Base-by-base conservation (phyloP, 2,329 filamentous ascomycete genomes). In the Coniochaeta ligniaria region DNA sequence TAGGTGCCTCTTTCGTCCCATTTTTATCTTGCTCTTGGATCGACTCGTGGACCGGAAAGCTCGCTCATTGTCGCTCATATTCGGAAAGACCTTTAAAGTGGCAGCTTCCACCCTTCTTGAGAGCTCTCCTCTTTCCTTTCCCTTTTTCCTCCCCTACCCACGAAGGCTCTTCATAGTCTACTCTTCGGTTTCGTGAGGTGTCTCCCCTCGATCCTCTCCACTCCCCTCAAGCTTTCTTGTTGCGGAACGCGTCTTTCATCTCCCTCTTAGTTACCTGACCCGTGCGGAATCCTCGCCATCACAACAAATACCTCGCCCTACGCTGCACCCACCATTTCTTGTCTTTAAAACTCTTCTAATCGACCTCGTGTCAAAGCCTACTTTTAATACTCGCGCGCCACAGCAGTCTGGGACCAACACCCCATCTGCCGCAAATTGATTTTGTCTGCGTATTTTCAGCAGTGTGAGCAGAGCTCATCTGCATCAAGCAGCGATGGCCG, bases 121-220 rank as follows among this genome's bases (percentile, higher is more conserved):
- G 31, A 57, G 58, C 60, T 57, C 60, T 59, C 61, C 64, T 61
- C 59, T 36, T 14, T 62, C 65, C 59, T 66, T 67, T 52, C 20
- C 24, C 69, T 68, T 70, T 69, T 71, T 70, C 71, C 72, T 68
- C 66, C 70, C 71, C 71, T 71, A 80, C 78, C 78, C 78, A 79
- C 78, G 78, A 78, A 79, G 79, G 78, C 66, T 68, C 57, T 75
- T 75, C 72, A 69, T 70, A 71, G 73, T 72, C 72, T 72, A 71
- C 75, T 71, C 73, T 75, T 74, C 71, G 72, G 76, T 67, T 70
- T 78, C 77, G 79, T 81, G 79, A 74, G 77, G 77, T 80, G 77
- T 69, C 66, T 63, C 65, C 64, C 66, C 64, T 58, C 61, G 62
- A 62, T 65, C 62, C 60, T 65, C 63, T 61, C 61, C 62, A 60